phyloP scores from a whole-genome alignment of 108 stramenopile species.

The Pseudonitzschia pungens region DNA sequence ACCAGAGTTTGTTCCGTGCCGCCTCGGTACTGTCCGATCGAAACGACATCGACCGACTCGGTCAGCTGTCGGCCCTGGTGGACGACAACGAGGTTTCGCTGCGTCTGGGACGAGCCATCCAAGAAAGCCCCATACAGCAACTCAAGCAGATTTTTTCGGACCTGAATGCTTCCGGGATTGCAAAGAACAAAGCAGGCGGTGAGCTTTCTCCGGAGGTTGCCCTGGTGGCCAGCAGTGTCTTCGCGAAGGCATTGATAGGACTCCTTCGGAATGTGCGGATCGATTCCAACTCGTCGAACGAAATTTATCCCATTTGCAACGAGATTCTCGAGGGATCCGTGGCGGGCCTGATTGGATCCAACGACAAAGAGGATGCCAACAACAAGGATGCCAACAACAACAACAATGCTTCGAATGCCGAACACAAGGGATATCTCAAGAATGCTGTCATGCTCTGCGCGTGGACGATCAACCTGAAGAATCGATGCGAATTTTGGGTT shows the following conservation, averaged over 20 bases:
- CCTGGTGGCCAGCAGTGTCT: constrained; percentile 1
- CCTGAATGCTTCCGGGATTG: constrained; percentile 53
- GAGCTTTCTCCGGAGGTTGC: neutral
- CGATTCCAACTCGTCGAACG: constrained; percentile 23
- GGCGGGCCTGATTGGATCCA: constrained; percentile 7
- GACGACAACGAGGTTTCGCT: neutral
- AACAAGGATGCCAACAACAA: neutral
- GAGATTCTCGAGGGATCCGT: constrained; percentile 19
- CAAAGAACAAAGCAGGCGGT: neutral
- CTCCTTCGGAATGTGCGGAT: constrained; percentile 31
- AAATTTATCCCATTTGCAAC: constrained; percentile 30
- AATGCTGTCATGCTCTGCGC: constrained; percentile 28
- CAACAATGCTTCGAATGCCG: neutral
- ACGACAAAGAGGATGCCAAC: neutral
- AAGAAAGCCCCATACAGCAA: constrained; percentile 40
- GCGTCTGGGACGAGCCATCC: constrained; percentile 23
- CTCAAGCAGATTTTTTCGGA: constrained; percentile 41
- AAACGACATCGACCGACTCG: neutral
- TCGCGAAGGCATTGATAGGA: neutral
- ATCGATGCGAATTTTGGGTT: constrained; percentile 48
- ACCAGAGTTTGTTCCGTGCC: constrained; percentile 4
- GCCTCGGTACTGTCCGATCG: neutral
- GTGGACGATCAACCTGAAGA: constrained; percentile 39
- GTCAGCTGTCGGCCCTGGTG: neutral
- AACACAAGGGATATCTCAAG: neutral